Percentiles rank a stretch among this genome's conserved stretches.
Conservation (phyloP, 495 filamentous ascomycete genomes). For the Talaromyces adpressus region DNA sequence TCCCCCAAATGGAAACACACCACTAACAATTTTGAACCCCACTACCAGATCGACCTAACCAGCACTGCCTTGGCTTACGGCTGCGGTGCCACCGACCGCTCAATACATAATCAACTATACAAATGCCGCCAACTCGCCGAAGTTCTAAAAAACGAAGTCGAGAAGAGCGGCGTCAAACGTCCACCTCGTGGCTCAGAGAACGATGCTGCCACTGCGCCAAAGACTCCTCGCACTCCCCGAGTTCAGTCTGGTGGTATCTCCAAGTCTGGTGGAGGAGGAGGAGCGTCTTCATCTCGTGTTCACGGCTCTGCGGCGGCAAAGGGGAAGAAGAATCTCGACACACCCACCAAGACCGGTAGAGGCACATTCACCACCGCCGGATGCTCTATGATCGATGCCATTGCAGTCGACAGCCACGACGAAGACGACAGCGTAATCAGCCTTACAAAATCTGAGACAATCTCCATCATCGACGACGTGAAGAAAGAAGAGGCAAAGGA, state of each 20-base stretch:
- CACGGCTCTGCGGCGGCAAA: background rate
- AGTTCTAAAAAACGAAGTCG: constrained; percentile 7
- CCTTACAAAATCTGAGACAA: background rate
- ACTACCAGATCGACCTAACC: background rate
- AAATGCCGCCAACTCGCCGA: constrained; percentile 11
- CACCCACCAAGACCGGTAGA: background rate
- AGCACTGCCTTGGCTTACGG: constrained; percentile 9
- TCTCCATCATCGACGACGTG: background rate
- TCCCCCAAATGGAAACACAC: background rate
- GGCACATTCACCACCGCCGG: background rate
- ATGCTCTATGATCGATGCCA: constrained; percentile 11
- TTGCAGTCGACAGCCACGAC: constrained; percentile 10
- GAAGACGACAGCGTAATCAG: background rate
- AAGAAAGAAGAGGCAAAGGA: background rate
- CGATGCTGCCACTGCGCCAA: background rate
- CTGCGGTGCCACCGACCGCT: constrained; percentile 18
- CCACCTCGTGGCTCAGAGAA: background rate
- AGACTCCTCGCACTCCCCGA: constrained; percentile 16
- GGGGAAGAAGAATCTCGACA: background rate
- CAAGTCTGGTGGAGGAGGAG: background rate
- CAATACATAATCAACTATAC: constrained; percentile 17
- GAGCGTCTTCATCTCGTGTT: background rate
- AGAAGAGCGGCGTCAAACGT: background rate
- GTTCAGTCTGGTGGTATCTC: background rate
- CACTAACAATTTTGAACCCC: background rate